phyloP scores from a whole-genome alignment of 2,329 filamentous ascomycete genomes.

The Sporothrix brasiliensis region DNA sequence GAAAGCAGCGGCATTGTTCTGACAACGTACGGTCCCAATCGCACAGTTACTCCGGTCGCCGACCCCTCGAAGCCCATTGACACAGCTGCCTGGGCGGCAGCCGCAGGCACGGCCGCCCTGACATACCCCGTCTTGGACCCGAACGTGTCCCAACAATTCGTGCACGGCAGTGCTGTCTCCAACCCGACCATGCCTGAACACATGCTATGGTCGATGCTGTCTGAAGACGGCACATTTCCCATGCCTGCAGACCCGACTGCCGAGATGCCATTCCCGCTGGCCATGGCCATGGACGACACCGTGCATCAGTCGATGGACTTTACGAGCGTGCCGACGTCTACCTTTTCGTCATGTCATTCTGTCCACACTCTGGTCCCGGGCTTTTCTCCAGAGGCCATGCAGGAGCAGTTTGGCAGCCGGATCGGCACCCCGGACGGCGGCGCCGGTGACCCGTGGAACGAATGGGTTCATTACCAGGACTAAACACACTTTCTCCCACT shows the following conservation, averaged over 20 bases:
- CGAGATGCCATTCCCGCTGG: not conserved
- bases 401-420: constrained; percentile 1
- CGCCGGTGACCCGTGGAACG: not conserved
- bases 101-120: not conserved
- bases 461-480: constrained; percentile 1
- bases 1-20: constrained; percentile 2
- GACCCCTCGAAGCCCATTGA: constrained; percentile 6
- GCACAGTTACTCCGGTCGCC: not conserved
- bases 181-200: not conserved
- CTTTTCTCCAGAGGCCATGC: not conserved
- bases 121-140: constrained; percentile 12
- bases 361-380: not conserved
- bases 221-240: not conserved
- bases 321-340: not conserved
- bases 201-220: not conserved
- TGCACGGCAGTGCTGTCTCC: not conserved
- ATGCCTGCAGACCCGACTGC: not conserved
- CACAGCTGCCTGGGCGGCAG: constrained; percentile 1
- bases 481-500: not conserved
- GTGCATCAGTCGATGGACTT: not conserved
- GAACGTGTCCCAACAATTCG: not conserved
- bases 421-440: constrained; percentile 16
- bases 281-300: not conserved
- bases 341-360: not conserved
- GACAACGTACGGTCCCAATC: not conserved